A percentile compares a stretch with the other conserved stretches of the same genome.
phyloP scores from a whole-genome alignment of 129 eudicot species.

The Tagetes patula region DNA sequence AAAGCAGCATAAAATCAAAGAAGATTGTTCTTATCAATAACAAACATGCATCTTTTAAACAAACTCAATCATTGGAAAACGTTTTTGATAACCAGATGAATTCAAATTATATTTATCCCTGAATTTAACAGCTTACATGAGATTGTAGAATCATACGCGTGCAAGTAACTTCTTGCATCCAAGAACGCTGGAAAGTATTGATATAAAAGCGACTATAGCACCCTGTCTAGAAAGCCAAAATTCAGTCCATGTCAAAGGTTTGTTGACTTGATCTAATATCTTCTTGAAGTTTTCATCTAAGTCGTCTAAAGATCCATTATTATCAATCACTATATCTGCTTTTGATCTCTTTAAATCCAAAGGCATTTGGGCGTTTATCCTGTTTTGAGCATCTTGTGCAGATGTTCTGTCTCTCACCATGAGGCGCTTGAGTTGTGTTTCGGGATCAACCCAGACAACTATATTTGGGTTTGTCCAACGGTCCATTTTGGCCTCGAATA shows the following conservation, averaged over 20 bases:
- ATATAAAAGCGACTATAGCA: constrained; percentile 51
- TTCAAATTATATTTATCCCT: constrained; percentile 5
- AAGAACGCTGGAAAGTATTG: constrained; percentile 52
- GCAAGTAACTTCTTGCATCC: constrained; percentile 49
- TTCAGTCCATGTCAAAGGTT: constrained; percentile 91
- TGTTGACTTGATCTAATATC: constrained; percentile 55
- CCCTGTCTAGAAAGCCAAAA: constrained; percentile 87
- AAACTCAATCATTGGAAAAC: neutral
- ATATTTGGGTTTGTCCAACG: constrained; percentile 82
- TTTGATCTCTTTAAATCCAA: constrained; percentile 64
- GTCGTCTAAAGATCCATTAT: constrained; percentile 70
- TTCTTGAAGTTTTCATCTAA: constrained; percentile 56
- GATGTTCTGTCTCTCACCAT: constrained; percentile 72
- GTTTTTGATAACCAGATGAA: too few species aligned
- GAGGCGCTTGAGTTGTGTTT: constrained; percentile 78
- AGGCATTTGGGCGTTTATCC: constrained; percentile 90
- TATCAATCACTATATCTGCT: constrained; percentile 83
- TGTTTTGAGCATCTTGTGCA: constrained; percentile 73
- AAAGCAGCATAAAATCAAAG: constrained; percentile 31
- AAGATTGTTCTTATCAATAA: constrained; percentile 17
- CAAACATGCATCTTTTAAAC: constrained; percentile 25
- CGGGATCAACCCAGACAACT: constrained; percentile 89
- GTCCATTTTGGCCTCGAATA: constrained; percentile 85
- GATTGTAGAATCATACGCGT: constrained; percentile 20
- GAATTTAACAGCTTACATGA: constrained; percentile 2